Base-by-base conservation (phyloP, 2,329 filamentous ascomycete genomes). In the Pseudocercospora pini-densiflorae region DNA sequence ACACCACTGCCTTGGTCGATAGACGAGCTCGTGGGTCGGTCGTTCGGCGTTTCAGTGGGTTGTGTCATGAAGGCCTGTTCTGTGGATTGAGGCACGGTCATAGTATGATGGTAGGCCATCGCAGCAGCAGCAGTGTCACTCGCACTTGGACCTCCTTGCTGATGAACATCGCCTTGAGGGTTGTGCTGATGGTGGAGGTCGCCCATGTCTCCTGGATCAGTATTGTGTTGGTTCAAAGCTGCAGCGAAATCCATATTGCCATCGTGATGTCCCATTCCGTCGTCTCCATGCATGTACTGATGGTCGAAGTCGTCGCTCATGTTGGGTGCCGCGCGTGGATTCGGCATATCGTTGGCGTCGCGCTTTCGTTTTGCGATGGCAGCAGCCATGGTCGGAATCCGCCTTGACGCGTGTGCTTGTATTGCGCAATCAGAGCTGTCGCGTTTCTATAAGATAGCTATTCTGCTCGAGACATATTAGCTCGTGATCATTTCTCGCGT, bases 71-170 rank as follows among this genome's bases (percentile, higher is more conserved):
- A 87, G 23, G 84, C 81, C 10, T 86, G 77, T 68, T 86, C 85
- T 2, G 85, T 87, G 9, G 84, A 81, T 75, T 86, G 84, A 14
- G 85, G 85, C 21, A 86, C 83, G 14, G 82, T 86, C 84, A 87
- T 87, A 65, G 82, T 82, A 67, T 83, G 81, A 73, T 85, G 86
- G 63, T 78, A 76, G 16, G 81, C 80, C 67, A 84, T 77, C 5
- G 83, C 83, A 14, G 88, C 88, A 21, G 86, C 87, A 59, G 88
- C 88, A 47, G 88, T 89, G 57, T 88, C 88, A 70, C 80, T 83
- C 12, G 82, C 82, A 68, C 77, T 83, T 40, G 81, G 79, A 75
- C 77, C 83, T 75, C 81, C 82, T 63, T 51, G 58, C n/a, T 69
- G 69, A 19, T 68, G 65, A 53, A 68, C 59, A 19, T 71, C 66